Evolutionary conservation across 2,329 filamentous ascomycete genomes (phyloP).

Genomic region (Aspergillus versicolor): DNA sequence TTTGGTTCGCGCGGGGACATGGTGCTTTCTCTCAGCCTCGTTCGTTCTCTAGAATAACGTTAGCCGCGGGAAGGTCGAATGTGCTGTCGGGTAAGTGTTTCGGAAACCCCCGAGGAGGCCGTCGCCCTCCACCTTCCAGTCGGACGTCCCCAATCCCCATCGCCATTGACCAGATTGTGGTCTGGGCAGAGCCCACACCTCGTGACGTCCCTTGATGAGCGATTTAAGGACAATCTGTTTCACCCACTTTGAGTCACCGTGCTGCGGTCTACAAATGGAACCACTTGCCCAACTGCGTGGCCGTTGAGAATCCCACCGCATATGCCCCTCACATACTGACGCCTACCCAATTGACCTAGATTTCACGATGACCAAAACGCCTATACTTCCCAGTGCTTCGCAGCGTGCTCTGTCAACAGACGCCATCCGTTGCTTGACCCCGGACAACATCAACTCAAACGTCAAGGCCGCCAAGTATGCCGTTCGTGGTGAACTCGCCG

Average conservation of each 20-base stretch:
- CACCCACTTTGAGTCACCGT: conserved; percentile 9
- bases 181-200: conserved; percentile 15
- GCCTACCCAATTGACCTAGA: conserved; percentile 20
- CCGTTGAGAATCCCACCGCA: conserved; percentile 16
- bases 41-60: conserved; percentile 12
- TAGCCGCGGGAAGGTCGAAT: conserved; percentile 14
- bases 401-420: conserved; percentile 49
- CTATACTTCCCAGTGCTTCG: conserved; percentile 20
- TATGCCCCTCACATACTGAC: conserved; percentile 8
- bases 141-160: not conserved
- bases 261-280: conserved; percentile 12
- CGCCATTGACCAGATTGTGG: conserved; percentile 1
- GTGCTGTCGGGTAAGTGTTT: conserved; percentile 25
- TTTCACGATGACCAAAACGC: conserved; percentile 27
- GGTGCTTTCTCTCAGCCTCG: conserved; percentile 9
- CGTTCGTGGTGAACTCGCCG: conserved; percentile 90
- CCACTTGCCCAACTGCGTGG: not conserved
- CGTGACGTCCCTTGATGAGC: conserved; percentile 15
- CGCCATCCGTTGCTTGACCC: conserved; percentile 56
- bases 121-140: conserved; percentile 4
- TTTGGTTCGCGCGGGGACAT: conserved; percentile 24
- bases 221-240: conserved; percentile 3
- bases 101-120: conserved; percentile 4
- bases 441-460: conserved; percentile 89
- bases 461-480: conserved; percentile 89